phyloP scores from a whole-genome alignment of 495 filamentous ascomycete genomes.

The Podospora bellae-mahoneyi region DNA sequence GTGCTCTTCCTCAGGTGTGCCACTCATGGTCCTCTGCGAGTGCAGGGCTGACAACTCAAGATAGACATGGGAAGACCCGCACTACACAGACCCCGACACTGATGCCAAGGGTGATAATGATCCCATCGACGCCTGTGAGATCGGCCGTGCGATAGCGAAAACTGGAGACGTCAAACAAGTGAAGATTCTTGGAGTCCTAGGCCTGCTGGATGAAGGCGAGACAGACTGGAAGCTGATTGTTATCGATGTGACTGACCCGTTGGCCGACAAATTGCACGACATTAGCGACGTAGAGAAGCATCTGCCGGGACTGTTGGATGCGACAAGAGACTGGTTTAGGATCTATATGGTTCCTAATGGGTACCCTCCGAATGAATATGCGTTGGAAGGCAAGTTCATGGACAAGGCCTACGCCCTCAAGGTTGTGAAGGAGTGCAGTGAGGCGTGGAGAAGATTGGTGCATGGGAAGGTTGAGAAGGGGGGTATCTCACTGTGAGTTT shows the following conservation, averaged over 20 bases:
- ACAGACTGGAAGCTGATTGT: conserved; percentile 39
- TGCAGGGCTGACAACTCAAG: no score
- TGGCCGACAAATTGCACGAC: conserved; percentile 25
- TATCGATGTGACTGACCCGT: conserved; percentile 29
- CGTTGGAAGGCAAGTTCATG: conserved; percentile 19
- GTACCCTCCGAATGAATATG: conserved; percentile 16
- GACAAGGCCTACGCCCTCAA: conserved; percentile 16
- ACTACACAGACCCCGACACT: conserved; percentile 12
- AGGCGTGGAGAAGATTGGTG: conserved; percentile 24
- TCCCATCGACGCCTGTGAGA: conserved; percentile 28
- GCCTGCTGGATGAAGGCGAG: conserved; percentile 34
- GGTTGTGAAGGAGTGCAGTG: conserved; percentile 21
- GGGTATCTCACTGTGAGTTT: conserved; percentile 19
- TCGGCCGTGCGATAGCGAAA: conserved; percentile 10
- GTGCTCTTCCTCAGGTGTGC: conserved; percentile 24
- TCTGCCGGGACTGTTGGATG: conserved; percentile 29
- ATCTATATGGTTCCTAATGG: conserved; percentile 30
- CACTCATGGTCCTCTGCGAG: neutral
- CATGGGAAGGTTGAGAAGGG: conserved; percentile 20
- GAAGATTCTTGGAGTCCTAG: conserved; percentile 33
- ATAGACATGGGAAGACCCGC: conserved; percentile 28
- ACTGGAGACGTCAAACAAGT: conserved; percentile 24
- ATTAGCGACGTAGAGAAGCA: conserved; percentile 28
- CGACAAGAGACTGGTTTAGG: conserved; percentile 31
- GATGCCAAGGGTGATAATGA: conserved; percentile 25